A percentile compares a stretch with the other conserved stretches of the same genome.
These are phyloP conservation scores for Casaregolazyma suthepensis DNA, from an alignment of 1,139 yeast genomes.

Conservation along the genomic window DNA sequence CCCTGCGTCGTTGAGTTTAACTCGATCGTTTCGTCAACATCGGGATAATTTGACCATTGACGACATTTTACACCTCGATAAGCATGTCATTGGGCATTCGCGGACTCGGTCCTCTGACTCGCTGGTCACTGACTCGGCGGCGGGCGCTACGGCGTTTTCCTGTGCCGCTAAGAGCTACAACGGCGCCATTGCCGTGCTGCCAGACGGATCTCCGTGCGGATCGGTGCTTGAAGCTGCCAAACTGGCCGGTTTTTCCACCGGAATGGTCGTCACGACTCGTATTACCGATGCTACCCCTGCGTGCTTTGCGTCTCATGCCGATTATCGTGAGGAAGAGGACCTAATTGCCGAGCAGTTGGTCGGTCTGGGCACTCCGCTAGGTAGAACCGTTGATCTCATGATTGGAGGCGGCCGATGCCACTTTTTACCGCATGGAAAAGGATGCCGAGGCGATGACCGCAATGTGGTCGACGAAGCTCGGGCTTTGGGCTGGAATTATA, in stretches of 20 bases:
- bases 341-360: conserved; percentile 79
- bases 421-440: conserved; percentile 55
- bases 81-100: conserved; percentile 65
- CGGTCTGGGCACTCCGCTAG: conserved; percentile 66
- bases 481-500: conserved; percentile 60
- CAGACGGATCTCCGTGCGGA: conserved; percentile 62
- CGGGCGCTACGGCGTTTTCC: conserved; percentile 89
- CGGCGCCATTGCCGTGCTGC: conserved; percentile 75
- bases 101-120: conserved; percentile 70
- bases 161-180: conserved; percentile 75
- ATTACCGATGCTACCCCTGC: conserved; percentile 90
- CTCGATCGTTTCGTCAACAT: conserved; percentile 63
- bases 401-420: conserved; percentile 88
- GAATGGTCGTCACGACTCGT: conserved; percentile 80
- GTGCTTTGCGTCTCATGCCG: conserved; percentile 72
- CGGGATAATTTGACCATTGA: conserved; percentile 45
- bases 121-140: conserved; percentile 82
- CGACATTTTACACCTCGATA: conserved; percentile 56
- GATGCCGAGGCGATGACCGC: conserved; percentile 62
- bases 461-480: conserved; percentile 58
- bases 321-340: conserved; percentile 68
- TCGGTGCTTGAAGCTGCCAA: conserved; percentile 81
- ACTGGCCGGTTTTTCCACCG: conserved; percentile 67
- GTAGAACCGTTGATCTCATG: conserved; percentile 70
- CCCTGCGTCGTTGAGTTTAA: conserved; percentile 70